phyloP scores from a whole-genome alignment of 148 eudicot genomes.

The Simmondsia chinensis region DNA sequence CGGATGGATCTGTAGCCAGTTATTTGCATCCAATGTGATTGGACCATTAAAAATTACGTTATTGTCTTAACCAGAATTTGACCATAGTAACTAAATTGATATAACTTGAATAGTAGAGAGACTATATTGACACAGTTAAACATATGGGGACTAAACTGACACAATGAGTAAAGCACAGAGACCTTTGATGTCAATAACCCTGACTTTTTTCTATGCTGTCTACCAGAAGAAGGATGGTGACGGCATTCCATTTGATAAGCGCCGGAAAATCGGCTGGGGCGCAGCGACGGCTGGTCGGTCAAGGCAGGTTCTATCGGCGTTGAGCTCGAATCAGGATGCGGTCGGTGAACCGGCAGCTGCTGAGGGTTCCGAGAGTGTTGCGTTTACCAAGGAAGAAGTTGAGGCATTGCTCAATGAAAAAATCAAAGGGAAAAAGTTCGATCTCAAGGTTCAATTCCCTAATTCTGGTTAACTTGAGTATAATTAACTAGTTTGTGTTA shows the following conservation, averaged over 20 bases:
- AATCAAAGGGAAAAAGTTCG: slow-evolving; percentile 52
- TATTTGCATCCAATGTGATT: too few species aligned
- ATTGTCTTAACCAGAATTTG: too few species aligned
- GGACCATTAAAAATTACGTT: too few species aligned
- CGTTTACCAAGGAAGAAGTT: slow-evolving; percentile 54
- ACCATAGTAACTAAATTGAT: too few species aligned
- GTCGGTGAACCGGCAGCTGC: slow-evolving; percentile 16
- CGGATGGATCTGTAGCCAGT: too few species aligned
- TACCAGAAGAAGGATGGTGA: slow-evolving; percentile 37
- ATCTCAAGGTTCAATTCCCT: slow-evolving; percentile 36
- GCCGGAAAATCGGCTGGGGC: slow-evolving; percentile 38
- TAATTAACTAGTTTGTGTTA: background rate
- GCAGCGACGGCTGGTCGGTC: slow-evolving; percentile 28
- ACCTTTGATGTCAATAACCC: too few species aligned
- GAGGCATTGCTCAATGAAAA: slow-evolving; percentile 70
- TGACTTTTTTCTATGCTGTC: background rate
- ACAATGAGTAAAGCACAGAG: too few species aligned
- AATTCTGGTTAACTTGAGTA: background rate
- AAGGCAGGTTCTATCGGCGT: slow-evolving; percentile 31
- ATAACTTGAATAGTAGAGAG: too few species aligned
- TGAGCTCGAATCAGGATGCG: slow-evolving; percentile 23
- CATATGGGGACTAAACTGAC: too few species aligned
- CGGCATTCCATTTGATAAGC: slow-evolving; percentile 33
- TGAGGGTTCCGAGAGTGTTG: slow-evolving; percentile 30
- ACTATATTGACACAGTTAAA: too few species aligned